phyloP scores from a whole-genome alignment of 225 moss, liverwort and hornwort species.

The Sphagnum contortum region DNA sequence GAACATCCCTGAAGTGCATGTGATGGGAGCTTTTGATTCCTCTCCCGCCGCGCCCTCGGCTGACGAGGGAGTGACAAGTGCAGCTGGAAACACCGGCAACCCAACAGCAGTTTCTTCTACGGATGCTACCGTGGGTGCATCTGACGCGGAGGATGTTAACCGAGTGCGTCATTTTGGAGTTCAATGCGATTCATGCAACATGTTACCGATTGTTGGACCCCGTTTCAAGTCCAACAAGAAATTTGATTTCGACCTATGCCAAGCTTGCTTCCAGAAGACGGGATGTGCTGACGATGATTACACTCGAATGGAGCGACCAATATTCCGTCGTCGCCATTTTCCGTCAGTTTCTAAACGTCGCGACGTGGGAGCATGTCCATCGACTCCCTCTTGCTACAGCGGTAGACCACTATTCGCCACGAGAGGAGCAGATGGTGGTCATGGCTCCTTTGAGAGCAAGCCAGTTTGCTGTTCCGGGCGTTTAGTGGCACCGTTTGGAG shows the following conservation, averaged over 20 bases:
- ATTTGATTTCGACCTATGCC: constrained; percentile 68
- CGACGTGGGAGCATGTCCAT: constrained; percentile 18
- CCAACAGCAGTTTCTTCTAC: constrained; percentile 2
- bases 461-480: constrained; percentile 46
- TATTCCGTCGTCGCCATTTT: constrained; percentile 54
- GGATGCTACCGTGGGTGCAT: not conserved
- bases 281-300: constrained; percentile 41
- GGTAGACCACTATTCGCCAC: constrained; percentile 29
- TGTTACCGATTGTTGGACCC: constrained; percentile 56
- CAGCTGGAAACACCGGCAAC: not conserved
- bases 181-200: constrained; percentile 62
- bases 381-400: constrained; percentile 31
- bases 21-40: not conserved
- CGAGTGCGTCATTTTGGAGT: constrained; percentile 41
- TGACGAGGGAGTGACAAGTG: not conserved
- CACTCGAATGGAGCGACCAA: constrained; percentile 56
- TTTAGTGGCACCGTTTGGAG: constrained; percentile 64
- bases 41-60: constrained; percentile 17
- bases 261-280: constrained; percentile 35
- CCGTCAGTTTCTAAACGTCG: constrained; percentile 23
- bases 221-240: constrained; percentile 82
- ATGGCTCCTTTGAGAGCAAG: constrained; percentile 35
- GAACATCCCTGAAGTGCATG: too few relatives aligned
- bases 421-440: constrained; percentile 23
- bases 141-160: constrained; percentile 17